Conservation (phyloP, 2,329 filamentous ascomycete genomes). For the Claviceps arundinis region DNA sequence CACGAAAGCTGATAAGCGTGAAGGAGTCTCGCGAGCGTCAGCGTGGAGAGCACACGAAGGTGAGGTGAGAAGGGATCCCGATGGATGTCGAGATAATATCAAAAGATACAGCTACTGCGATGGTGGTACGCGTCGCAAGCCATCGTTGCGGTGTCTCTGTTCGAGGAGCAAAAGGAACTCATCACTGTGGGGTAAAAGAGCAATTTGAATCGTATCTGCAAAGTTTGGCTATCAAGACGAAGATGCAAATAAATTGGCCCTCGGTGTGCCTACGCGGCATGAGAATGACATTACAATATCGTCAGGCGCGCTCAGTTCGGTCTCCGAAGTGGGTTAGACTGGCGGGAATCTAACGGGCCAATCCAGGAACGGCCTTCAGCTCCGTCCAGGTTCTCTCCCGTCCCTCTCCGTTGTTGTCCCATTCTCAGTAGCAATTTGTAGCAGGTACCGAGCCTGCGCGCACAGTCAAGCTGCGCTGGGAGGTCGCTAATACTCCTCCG, state of each 20-base stretch:
- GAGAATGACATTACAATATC: too few relatives aligned
- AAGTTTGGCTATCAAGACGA: too few relatives aligned
- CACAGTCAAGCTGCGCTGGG: not conserved
- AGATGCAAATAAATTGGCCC: too few relatives aligned
- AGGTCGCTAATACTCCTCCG: not conserved
- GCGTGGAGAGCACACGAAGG: not conserved
- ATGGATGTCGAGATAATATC: not conserved
- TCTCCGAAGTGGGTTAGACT: not conserved
- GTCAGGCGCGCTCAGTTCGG: not conserved
- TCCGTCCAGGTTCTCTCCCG: not conserved
- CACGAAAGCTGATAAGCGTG: too few relatives aligned
- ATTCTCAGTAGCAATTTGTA: not conserved
- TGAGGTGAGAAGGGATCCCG: not conserved
- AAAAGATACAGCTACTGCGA: not conserved
- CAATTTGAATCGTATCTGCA: too few relatives aligned
- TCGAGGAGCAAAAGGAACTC: too few relatives aligned
- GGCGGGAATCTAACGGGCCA: not conserved
- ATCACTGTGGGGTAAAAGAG: too few relatives aligned
- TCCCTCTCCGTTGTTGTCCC: not conserved
- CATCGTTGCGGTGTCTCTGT: not conserved
- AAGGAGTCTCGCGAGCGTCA: not conserved
- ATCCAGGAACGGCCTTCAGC: not conserved
- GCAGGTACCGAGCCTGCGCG: not conserved
- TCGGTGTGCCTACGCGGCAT: too few relatives aligned
- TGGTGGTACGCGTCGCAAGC: not conserved